Base-by-base conservation (phyloP, 441 rosid species). In the Dalechampia spathulata region DNA sequence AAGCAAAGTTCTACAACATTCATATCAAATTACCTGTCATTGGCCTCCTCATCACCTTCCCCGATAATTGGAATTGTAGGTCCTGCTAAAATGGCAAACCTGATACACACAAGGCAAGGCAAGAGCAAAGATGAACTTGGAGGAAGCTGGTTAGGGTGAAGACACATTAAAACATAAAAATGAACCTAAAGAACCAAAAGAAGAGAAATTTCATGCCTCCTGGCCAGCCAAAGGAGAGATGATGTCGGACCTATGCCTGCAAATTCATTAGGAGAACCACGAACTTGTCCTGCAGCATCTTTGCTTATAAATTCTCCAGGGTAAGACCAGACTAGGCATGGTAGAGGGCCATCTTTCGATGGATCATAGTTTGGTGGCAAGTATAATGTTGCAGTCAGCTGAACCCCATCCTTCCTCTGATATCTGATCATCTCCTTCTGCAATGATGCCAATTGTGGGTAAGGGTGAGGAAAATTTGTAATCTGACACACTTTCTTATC, bases 241-340 rank as follows among this genome's bases (percentile, higher is more conserved):
- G 96, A 92, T 62, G 96, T 86, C 12, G 98, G 72, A 58, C 97
- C 98, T 62, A 92, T 92, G 78, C 88, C 92, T 11, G 97, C 69
- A 77, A 92, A 92, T 70, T 83, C 90, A 82, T 88, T 92, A 65
- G 99, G 99, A 69, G 99, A 92, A 75, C 98, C 96, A 60, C 99
- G 97, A 62, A 92, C 96, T 78, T 92, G 99, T 56, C 97, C 77
- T 39, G 99, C 99, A 68, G 99, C 97, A 68, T 89, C 97, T 83
- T 89, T 89, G 83, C 95, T 92, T 75, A 89, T 92, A 67, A 92
- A 92, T 74, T 92, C 99, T 66, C 99, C 97, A 42, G 97, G 97
- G 42, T 92, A 89, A 55, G 99, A 92, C 99, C 99, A 92, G 48
- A 89, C 72, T 37, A 92, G 67, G 70, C 97, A 92, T 46, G 96